Base-by-base conservation (phyloP, 2,329 filamentous ascomycete species). In the Aspergillus neotritici region DNA sequence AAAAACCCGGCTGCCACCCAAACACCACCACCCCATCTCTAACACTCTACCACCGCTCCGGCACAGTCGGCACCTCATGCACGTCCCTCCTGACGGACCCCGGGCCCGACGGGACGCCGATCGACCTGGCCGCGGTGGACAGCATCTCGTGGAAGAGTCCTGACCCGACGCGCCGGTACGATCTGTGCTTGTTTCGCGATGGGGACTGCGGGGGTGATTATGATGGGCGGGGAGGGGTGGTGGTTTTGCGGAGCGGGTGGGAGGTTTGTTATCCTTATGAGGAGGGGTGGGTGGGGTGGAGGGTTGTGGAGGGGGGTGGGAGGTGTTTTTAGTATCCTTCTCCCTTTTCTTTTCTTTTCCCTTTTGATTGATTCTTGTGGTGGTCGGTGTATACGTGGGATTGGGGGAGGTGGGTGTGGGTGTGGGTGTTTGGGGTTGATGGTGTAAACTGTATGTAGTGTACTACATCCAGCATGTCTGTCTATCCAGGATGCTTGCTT, bases 111-210 rank as follows among this genome's bases (percentile, higher is more conserved):
- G 21, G 21, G 7, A 25, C 21, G 21, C 21, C 21, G 21, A 25
- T 43, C 4, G 49, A 48, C 21, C 11, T 37, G 1, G 44, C 45
- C 2, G 40, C 42, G 1, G 47, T 60, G 41, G 50, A 56, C 30
- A 57, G 50, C 21, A 36, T 60, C 37, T 56, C 54, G 5, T 60
- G 55, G 54, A 60, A 60, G 43, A 60, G 54, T 13, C 55, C 55
- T 0, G 40, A 17, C 2, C n/a, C 37, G 5, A 34, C 6, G 34
- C 47, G 13, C 3, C 21, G 21, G 29, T 48, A 53, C 15, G 53
- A 58, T 37, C 40, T 60, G 16, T 60, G 57, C 37, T 48, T 56
- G 48, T 60, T 51, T 34, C n/a, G 14, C n/a, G 48, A 50, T 31
- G 55, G 47, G 29, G 38, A 43, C 0, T 51, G 52, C 10, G 41